Evolutionary conservation across 1,284 basidiomycete genomes (phyloP), one percentile per base, ranked within the genome.

Genomic region (Serendipita sp.): DNA sequence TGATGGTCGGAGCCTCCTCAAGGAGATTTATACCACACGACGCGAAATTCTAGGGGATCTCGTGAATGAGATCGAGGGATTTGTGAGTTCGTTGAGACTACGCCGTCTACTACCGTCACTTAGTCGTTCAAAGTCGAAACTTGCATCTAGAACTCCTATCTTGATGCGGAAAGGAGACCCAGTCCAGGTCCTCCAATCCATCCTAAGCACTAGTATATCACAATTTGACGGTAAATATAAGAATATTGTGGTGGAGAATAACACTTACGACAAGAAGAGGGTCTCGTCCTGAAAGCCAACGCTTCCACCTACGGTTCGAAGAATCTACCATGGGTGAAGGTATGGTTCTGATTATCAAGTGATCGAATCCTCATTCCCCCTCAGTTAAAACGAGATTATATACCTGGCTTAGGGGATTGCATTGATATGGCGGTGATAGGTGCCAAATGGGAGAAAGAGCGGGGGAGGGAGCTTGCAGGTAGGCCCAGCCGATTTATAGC

Each of bases 391-490:
- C 82, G 79, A 70, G 92, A 94, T 70, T 93, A 93, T 67, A 89
- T 95, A 43, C 82, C 82, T 0, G 85, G 85, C 1, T 78, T 87
- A 50, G 90, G 91, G 0, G 92, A 95, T 71, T 79, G 81, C 10
- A 69, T 92, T 12, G 90, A 93, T 71, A 77, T 93, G 60, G 82
- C 84, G 0, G 70, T 93, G 22, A 71, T 93, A 29, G 92, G 82
- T 1, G 89, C 84, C 12, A 75, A 79, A 0, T 92, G 89, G 88
- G 85, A 90, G 65, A 84, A 83, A 67, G 80, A 87, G 42, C 78
- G 92, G 6, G 92, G 79, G 2, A 74, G 88, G 55, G 84, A 87
- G 63, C 75, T 94, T 2, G 72, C 85, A 71, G 89, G 90, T 90
- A 62, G 45, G 77, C 62, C 42, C 15, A 6, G 45, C 15, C 2